These are phyloP conservation scores for Linum lewisii DNA, from an alignment of 345 rosid species.

Conservation along the genomic window DNA sequence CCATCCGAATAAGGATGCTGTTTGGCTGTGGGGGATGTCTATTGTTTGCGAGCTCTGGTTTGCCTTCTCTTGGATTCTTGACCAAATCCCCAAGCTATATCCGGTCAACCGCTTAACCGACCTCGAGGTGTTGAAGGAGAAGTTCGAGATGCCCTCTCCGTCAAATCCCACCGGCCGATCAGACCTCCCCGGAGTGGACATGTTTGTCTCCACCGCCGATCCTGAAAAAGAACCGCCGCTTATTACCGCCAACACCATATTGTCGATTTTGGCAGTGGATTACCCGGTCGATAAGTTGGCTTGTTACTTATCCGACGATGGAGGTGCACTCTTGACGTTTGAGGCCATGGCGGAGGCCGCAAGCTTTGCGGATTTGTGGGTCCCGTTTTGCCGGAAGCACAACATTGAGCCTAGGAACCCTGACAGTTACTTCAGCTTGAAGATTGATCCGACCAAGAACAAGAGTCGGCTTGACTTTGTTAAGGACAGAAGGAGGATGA, in stretches of 20 bases:
- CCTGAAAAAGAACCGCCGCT: conserved; percentile 96
- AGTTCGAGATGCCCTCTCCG: conserved; percentile 83
- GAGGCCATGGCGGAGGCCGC: conserved; percentile 99
- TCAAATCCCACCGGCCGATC: conserved; percentile 86
- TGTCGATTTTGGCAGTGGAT: conserved; percentile 67
- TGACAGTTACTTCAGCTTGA: conserved; percentile 62
- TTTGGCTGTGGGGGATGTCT: conserved; percentile 90
- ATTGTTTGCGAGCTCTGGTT: conserved; percentile 82
- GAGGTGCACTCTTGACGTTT: conserved; percentile 85
- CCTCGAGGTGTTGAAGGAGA: conserved; percentile 68
- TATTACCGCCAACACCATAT: conserved; percentile 74
- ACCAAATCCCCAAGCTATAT: conserved; percentile 74
- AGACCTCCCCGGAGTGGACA: conserved; percentile 82
- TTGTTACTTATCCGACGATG: conserved; percentile 84
- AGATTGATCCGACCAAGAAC: conserved; percentile 81
- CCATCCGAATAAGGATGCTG: conserved; percentile 71
- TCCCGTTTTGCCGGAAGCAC: conserved; percentile 89
- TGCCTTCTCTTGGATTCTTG: conserved; percentile 90
- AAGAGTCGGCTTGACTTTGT: conserved; percentile 78
- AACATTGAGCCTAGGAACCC: conserved; percentile 86
- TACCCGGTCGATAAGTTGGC: conserved; percentile 84
- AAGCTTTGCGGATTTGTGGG: conserved; percentile 90
- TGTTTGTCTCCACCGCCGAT: conserved; percentile 89
- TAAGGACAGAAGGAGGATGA: conserved; percentile 73
- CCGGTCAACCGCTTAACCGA: conserved; percentile 83